Conservation (phyloP, 2,329 filamentous ascomycete species). For the Coniochaeta pulveracea region DNA sequence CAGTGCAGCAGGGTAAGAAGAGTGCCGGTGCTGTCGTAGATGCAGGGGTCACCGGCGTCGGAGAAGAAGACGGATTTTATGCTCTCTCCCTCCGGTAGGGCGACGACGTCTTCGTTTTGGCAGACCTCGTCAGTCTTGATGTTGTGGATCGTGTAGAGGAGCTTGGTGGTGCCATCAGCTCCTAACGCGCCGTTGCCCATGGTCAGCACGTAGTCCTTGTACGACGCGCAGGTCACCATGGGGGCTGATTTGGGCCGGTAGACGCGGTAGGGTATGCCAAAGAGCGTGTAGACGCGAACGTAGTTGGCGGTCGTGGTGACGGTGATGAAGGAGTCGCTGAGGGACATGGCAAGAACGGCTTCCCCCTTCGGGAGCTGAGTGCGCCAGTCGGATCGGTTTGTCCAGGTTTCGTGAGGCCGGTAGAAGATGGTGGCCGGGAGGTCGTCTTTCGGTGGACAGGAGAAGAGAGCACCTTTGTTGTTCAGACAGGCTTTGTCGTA, state of each 20-base stretch:
- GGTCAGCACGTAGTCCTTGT: slow-evolving; percentile 92
- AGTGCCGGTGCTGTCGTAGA: slow-evolving; percentile 88
- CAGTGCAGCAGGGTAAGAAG: slow-evolving; percentile 83
- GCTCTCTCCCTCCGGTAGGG: slow-evolving; percentile 62
- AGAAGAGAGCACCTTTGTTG: slow-evolving; percentile 76
- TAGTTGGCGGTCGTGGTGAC: slow-evolving; percentile 82
- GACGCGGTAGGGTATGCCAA: slow-evolving; percentile 78
- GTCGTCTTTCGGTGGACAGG: slow-evolving; percentile 59
- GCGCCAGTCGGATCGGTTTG: slow-evolving; percentile 78
- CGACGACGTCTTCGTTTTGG: slow-evolving; percentile 87
- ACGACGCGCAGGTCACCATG: slow-evolving; percentile 85
- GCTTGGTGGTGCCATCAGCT: slow-evolving; percentile 62
- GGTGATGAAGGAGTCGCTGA: slow-evolving; percentile 84
- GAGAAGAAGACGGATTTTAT: slow-evolving; percentile 86
- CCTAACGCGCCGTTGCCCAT: slow-evolving; percentile 85
- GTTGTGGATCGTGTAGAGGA: slow-evolving; percentile 90
- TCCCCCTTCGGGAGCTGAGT: slow-evolving; percentile 83
- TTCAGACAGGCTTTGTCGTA: slow-evolving; percentile 94
- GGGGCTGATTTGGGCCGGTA: slow-evolving; percentile 87
- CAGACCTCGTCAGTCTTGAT: slow-evolving; percentile 88
- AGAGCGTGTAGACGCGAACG: slow-evolving; percentile 84
- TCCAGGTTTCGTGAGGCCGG: slow-evolving; percentile 95
- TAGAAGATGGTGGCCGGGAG: slow-evolving; percentile 80
- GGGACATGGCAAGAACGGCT: slow-evolving; percentile 73
- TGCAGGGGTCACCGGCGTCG: slow-evolving; percentile 85